Evolutionary conservation across 2,329 filamentous ascomycete genomes (phyloP).

Genomic region (Fusarium sp.): DNA sequence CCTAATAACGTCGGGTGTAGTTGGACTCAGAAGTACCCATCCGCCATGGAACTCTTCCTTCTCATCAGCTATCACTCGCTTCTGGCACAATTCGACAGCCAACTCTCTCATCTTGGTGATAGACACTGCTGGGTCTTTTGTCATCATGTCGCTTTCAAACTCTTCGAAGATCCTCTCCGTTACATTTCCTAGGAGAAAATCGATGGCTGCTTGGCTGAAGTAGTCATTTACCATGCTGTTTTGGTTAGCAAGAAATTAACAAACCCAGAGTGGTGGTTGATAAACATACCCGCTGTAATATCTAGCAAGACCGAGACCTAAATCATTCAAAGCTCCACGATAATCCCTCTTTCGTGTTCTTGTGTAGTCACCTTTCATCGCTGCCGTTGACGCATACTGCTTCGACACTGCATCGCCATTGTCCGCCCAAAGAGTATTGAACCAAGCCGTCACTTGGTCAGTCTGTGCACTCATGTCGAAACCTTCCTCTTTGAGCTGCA

Average conservation of each 20-base stretch:
- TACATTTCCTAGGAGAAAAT: slow-evolving; percentile 92
- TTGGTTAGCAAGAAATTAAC: slow-evolving; percentile 22
- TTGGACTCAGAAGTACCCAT: slow-evolving; percentile 88
- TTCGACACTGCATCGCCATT: slow-evolving; percentile 96
- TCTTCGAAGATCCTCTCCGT: slow-evolving; percentile 89
- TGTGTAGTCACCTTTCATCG: slow-evolving; percentile 97
- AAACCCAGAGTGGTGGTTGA: neutral
- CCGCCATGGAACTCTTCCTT: slow-evolving; percentile 87
- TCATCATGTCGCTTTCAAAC: slow-evolving; percentile 94
- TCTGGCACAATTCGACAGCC: slow-evolving; percentile 89
- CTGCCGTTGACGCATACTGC: slow-evolving; percentile 95
- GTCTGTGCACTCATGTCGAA: slow-evolving; percentile 79
- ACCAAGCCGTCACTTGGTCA: slow-evolving; percentile 89
- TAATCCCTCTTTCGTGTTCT: slow-evolving; percentile 91
- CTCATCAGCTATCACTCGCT: slow-evolving; percentile 86
- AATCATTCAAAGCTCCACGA: slow-evolving; percentile 89
- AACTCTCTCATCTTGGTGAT: slow-evolving; percentile 85
- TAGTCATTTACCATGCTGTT: slow-evolving; percentile 96
- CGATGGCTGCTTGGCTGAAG: slow-evolving; percentile 94
- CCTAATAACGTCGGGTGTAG: slow-evolving; percentile 74
- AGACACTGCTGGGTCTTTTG: slow-evolving; percentile 89
- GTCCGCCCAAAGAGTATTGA: slow-evolving; percentile 96
- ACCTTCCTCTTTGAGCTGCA: slow-evolving; percentile 80
- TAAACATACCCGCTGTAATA: slow-evolving; percentile 72
- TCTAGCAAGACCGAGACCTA: slow-evolving; percentile 86